Evolutionary conservation across 345 rosid genomes (phyloP), one percentile per base, ranked within the genome.

Genomic region (Cardiospermum halicacabum): DNA sequence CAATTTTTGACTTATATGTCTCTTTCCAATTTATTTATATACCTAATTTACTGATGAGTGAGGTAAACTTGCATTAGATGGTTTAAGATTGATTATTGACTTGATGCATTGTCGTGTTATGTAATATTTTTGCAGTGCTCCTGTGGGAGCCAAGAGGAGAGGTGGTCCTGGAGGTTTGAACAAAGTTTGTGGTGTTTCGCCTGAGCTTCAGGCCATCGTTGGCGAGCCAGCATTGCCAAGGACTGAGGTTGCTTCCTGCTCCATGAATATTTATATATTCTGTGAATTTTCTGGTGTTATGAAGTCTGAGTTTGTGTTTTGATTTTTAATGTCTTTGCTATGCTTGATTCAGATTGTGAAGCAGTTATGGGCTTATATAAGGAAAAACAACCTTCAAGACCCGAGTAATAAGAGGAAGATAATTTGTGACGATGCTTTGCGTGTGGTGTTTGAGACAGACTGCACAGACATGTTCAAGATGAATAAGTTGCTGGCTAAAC

Each of bases 381-480:
- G 97, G 84, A 93, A 93, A 73, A 84, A 90, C 79, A 90, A 83
- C 75, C 98, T 93, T 69, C 98, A 93, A 80, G 97, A 93, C 65
- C 98, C 98, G 26, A 90, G 94, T 72, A 93, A 93, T 85, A 93
- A 88, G 88, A 81, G 97, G 68, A 93, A 93, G 85, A 93, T 93
- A 62, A 90, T 93, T 47, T 93, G 97, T 56, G 96, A 93, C 80
- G 97, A 90, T 68, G 94, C 96, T 16, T 68, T 93, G 34, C 96
- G 97, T 16, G 64, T 88, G 56, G 94, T 93, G 7, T 93, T 90
- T 62, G 98, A 93, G 84, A 88, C 96, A 13, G 98, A 90, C 75
- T 93, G 96, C 71, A 93, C 98, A 31, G 98, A 93, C 81, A 93
- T 93, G 98, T 93, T 93, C 81, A 90, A 88, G 78, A 93, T 93